phyloP scores from a whole-genome alignment of 208 protist species.

The Tritrichomonas foetus region DNA sequence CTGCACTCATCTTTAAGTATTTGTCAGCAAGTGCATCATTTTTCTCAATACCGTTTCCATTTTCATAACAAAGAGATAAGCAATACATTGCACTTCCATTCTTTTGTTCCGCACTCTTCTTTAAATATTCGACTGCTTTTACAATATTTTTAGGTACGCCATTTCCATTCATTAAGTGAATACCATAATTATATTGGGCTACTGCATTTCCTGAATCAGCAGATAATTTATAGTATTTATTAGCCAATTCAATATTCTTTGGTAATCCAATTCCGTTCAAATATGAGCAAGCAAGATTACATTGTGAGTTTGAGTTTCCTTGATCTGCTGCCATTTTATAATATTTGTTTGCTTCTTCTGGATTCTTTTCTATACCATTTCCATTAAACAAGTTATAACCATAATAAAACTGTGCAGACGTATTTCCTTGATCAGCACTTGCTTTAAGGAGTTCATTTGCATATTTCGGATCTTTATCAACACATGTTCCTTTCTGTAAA shows the following conservation, averaged over 20 bases:
- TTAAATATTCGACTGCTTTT: not conserved
- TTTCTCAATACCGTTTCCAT: not conserved
- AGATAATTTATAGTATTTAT: not conserved
- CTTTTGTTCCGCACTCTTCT: not conserved
- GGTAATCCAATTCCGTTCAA: not conserved
- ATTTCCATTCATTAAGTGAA: not conserved
- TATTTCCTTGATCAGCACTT: no score
- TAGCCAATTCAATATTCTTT: not conserved
- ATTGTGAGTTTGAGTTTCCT: not conserved
- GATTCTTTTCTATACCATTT: not conserved
- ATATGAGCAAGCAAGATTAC: not conserved
- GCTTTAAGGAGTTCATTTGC: no score
- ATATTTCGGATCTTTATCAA: no score
- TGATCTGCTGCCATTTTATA: not conserved
- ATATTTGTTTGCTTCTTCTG: not conserved
- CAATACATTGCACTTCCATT: not conserved
- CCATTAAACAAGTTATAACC: no score
- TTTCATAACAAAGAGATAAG: not conserved
- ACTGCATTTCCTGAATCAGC: not conserved
- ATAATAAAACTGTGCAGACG: no score
- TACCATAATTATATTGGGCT: not conserved
- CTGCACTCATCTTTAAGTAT: not conserved
- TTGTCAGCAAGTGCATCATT: not conserved
- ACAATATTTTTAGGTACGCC: not conserved
- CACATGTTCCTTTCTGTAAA: no score